These are phyloP conservation scores for Fusarium subglutinans DNA, from an alignment of 2,329 filamentous ascomycete species.

Conservation along the genomic window DNA sequence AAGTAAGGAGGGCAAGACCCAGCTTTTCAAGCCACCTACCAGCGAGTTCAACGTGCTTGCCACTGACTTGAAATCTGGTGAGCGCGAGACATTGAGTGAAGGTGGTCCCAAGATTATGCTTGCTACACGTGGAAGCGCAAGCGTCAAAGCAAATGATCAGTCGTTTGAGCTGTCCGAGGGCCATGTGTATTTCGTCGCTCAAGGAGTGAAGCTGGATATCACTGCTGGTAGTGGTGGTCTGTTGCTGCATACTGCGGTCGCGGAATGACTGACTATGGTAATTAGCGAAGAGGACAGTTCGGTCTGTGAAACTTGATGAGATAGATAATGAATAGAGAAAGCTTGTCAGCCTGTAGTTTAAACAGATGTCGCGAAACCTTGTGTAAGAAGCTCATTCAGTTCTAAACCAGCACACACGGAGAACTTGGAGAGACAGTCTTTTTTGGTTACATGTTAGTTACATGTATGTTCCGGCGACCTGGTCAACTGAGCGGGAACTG, in stretches of 20 bases:
- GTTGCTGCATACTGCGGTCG: conserved; percentile 36
- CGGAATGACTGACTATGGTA: conserved; percentile 10
- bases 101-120: conserved; percentile 38
- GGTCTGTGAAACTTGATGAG: background rate
- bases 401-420: background rate
- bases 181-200: conserved; percentile 40
- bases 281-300: background rate
- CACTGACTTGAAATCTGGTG: conserved; percentile 63
- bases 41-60: conserved; percentile 77
- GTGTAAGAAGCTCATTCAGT: background rate
- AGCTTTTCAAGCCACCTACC: conserved; percentile 72
- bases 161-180: conserved; percentile 37
- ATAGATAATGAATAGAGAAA: background rate
- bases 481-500: no score
- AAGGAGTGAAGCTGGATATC: conserved; percentile 35
- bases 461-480: background rate
- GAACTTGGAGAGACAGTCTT: background rate
- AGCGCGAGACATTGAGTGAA: conserved; percentile 59
- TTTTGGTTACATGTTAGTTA: background rate
- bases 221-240: conserved; percentile 27
- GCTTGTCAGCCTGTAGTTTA: background rate
- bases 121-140: conserved; percentile 35
- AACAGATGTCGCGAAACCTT: background rate
- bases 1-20: conserved; percentile 67
- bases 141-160: conserved; percentile 27